A percentile compares a stretch with the other conserved stretches of the same genome.
phyloP scores from a whole-genome alignment of 2,329 filamentous ascomycete genomes.

The Setomelanomma holmii region DNA sequence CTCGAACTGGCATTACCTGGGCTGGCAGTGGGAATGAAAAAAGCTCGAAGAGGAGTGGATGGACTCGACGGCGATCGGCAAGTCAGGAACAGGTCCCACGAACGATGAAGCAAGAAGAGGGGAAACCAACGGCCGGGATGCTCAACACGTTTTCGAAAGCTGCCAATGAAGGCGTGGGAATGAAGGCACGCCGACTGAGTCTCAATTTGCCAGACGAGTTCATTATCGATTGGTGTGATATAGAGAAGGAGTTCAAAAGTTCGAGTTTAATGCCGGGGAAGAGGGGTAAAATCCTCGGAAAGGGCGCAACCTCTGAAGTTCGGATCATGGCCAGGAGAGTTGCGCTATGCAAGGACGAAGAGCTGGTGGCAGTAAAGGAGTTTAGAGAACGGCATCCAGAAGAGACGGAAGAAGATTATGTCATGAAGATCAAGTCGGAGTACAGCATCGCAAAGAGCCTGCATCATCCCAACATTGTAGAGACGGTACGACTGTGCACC shows the following conservation, averaged over 20 bases:
- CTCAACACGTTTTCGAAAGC: constrained; percentile 45
- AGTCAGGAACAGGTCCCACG: constrained; percentile 46
- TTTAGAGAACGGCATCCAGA: constrained; percentile 75
- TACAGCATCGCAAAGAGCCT: constrained; percentile 86
- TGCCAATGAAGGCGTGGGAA: constrained; percentile 73
- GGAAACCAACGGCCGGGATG: constrained; percentile 42
- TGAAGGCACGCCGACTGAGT: constrained; percentile 81
- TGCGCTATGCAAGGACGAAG: constrained; percentile 61
- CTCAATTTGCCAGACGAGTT: constrained; percentile 77
- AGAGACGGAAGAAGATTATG: constrained; percentile 77
- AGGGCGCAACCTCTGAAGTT: constrained; percentile 83
- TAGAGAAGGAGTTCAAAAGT: constrained; percentile 72
- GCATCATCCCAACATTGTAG: constrained; percentile 86
- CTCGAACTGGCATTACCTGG: constrained; percentile 40
- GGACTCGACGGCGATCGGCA: constrained; percentile 43
- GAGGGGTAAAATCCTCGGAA: constrained; percentile 77
- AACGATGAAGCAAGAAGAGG: constrained; percentile 25
- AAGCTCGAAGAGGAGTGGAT: constrained; percentile 26
- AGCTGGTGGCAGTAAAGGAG: constrained; percentile 85
- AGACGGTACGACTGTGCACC: constrained; percentile 76
- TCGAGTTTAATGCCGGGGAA: constrained; percentile 72
- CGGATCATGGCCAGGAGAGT: constrained; percentile 79
- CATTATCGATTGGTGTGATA: constrained; percentile 71
- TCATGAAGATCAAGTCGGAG: constrained; percentile 90
- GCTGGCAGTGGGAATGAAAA: constrained; percentile 29